Conservation (phyloP, 345 rosid genomes). For the Citrus maxima region DNA sequence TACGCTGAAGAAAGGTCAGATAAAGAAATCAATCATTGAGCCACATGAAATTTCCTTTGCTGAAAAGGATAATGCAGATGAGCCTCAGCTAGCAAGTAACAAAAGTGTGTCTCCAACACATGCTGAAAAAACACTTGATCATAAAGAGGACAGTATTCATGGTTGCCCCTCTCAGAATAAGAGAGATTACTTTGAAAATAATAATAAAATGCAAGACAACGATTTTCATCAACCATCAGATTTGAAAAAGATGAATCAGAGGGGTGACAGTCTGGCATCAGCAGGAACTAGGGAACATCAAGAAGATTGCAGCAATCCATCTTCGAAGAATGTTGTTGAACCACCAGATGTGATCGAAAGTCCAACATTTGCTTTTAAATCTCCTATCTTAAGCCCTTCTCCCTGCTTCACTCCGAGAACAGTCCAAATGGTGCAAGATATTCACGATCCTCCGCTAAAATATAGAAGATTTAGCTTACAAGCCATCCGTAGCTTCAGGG, state of each 20-base stretch:
- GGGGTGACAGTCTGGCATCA: conserved; percentile 23
- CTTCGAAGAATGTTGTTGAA: conserved; percentile 29
- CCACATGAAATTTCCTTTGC: conserved; percentile 41
- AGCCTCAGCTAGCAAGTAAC: conserved; percentile 31
- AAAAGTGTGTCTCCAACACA: conserved; percentile 34
- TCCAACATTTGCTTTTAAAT: conserved; percentile 57
- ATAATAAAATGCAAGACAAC: conserved; percentile 29
- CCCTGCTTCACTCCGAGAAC: conserved; percentile 43
- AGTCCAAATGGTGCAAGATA: conserved; percentile 31
- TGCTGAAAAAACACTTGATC: conserved; percentile 38
- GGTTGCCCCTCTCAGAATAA: conserved; percentile 26
- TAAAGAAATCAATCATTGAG: conserved; percentile 30
- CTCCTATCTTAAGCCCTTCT: conserved; percentile 42
- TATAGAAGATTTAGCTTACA: conserved; percentile 30
- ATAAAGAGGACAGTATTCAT: conserved; percentile 30
- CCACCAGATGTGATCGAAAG: conserved; percentile 45
- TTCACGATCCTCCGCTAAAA: conserved; percentile 32
- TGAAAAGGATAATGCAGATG: conserved; percentile 33
- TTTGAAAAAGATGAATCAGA: conserved; percentile 30
- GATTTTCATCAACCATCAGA: conserved; percentile 31
- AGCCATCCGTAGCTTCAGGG: conserved; percentile 35
- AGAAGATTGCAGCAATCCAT: conserved; percentile 26
- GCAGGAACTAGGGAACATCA: conserved; percentile 33
- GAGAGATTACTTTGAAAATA: conserved; percentile 18
- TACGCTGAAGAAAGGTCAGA: conserved; percentile 34